Evolutionary conservation across 1,284 basidiomycete species (phyloP).

Genomic region (Moniliophthora roreri): DNA sequence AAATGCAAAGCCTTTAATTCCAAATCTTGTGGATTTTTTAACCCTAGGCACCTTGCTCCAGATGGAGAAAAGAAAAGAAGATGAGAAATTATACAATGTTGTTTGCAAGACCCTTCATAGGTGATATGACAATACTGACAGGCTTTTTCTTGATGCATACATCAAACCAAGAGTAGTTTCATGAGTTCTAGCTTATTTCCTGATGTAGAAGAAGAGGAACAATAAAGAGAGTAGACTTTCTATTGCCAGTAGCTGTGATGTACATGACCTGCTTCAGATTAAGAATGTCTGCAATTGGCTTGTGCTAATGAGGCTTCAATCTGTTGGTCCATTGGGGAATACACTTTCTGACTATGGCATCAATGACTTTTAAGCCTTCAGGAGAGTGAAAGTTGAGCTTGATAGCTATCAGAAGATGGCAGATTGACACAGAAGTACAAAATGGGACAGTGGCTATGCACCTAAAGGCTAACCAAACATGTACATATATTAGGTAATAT

Average conservation of each 20-base stretch:
- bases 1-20: neutral
- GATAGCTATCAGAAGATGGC: too few species aligned
- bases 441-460: too few species aligned
- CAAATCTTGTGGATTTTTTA: neutral
- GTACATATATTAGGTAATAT: too few species aligned
- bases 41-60: neutral
- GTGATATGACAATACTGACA: neutral
- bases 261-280: slow-evolving; percentile 5
- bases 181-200: neutral
- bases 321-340: slow-evolving; percentile 6
- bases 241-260: slow-evolving; percentile 32
- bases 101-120: neutral
- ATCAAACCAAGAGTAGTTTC: neutral
- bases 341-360: neutral
- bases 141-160: neutral
- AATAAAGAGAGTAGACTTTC: slow-evolving; percentile 15
- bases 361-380: neutral
- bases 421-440: too few species aligned
- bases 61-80: neutral
- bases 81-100: neutral
- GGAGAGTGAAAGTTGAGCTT: neutral
- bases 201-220: slow-evolving; percentile 5
- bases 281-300: slow-evolving; percentile 6
- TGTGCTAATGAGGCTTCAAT: neutral
- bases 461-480: too few species aligned